phyloP scores from a whole-genome alignment of 2,329 filamentous ascomycete species.

The Exophiala sp. region DNA sequence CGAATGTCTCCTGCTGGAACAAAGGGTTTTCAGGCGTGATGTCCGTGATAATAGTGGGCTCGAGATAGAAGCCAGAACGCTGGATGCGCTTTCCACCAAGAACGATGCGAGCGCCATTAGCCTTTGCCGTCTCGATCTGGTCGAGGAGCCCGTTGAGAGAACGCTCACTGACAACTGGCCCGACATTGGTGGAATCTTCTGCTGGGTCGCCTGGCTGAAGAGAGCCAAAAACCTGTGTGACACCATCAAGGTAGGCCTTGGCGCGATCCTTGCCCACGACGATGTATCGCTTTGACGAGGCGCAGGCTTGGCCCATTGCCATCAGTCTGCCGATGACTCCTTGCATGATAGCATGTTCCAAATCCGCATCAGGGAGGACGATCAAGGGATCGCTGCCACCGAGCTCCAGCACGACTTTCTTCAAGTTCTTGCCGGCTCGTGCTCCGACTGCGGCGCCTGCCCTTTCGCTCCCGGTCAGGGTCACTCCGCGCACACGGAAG shows the following conservation, averaged over 20 bases:
- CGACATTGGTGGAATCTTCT: neutral
- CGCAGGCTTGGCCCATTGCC: conserved; percentile 19
- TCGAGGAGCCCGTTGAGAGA: neutral
- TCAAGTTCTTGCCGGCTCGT: conserved; percentile 12
- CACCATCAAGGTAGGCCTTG: neutral
- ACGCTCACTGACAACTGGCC: neutral
- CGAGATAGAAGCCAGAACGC: neutral
- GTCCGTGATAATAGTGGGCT: conserved; percentile 2
- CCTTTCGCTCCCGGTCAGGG: conserved; percentile 17
- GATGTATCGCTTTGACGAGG: conserved; percentile 10
- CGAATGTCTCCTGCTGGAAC: conserved; percentile 71
- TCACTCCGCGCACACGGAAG: conserved; percentile 3
- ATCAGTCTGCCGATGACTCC: conserved; percentile 14
- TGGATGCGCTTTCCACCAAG: neutral
- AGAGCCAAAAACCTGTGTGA: neutral
- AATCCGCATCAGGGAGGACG: conserved; percentile 16
- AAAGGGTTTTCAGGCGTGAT: conserved; percentile 34
- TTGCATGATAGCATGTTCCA: conserved; percentile 19
- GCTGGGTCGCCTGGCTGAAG: conserved; percentile 1
- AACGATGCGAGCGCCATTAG: neutral
- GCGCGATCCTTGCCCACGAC: conserved; percentile 6
- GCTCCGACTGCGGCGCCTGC: conserved; percentile 13
- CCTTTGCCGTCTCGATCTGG: too few relatives aligned
- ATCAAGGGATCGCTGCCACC: conserved; percentile 17
- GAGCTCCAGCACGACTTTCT: conserved; percentile 16